Evolutionary conservation across 208 protist species (phyloP).

Genomic region (Leishmania gerbilli): DNA sequence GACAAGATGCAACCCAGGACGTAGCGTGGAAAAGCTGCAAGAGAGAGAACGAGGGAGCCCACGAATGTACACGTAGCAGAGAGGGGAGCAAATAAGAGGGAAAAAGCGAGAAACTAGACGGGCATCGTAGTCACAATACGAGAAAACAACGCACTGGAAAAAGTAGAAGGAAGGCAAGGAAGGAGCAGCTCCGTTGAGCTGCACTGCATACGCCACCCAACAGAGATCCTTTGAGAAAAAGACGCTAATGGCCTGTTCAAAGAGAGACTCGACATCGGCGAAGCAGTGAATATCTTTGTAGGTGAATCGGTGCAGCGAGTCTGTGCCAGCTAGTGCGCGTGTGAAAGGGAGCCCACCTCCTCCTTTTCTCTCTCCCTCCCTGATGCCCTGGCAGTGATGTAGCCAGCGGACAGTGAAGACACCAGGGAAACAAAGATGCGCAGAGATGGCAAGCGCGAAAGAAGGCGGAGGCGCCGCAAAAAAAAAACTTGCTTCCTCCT

Average conservation of each 20-base stretch:
- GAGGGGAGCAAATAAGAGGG: background rate
- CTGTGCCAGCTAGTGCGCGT: background rate
- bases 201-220: background rate
- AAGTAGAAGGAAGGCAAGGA: background rate
- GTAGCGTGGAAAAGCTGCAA: background rate
- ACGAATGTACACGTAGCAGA: background rate
- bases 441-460: background rate
- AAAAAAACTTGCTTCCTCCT: background rate
- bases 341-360: background rate
- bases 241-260: background rate
- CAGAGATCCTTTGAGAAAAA: background rate
- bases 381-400: slow-evolving; percentile 1
- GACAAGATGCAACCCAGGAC: background rate
- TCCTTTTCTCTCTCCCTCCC: background rate
- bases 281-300: background rate
- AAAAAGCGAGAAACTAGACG: background rate
- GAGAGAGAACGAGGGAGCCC: background rate
- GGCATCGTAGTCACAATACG: background rate
- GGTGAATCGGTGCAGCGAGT: background rate
- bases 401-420: background rate
- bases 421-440: background rate
- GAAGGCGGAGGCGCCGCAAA: background rate
- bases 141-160: background rate
- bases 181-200: background rate
- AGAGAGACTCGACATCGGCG: background rate